These are phyloP conservation scores for Globisporangium ultimum DNA, from an alignment of 352 stramenopile genomes.

Conservation along the genomic window DNA sequence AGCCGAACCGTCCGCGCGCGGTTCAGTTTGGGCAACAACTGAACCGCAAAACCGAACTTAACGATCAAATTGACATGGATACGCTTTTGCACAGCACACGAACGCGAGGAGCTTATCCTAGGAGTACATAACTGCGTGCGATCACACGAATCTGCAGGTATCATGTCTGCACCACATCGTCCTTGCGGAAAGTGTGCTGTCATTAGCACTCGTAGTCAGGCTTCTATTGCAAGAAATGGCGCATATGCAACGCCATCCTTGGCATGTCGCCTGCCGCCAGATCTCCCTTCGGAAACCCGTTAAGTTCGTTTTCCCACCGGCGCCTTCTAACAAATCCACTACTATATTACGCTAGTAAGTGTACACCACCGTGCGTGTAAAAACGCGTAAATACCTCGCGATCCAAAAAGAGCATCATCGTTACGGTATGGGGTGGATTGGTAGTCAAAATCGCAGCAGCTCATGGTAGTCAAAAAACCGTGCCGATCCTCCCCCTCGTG, in stretches of 20 bases:
- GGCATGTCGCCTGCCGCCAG: no score
- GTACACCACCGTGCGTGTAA: neutral
- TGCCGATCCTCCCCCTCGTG: neutral
- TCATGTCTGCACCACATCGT: no score
- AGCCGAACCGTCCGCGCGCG: conserved; percentile 8
- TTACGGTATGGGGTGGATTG: neutral
- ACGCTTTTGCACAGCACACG: neutral
- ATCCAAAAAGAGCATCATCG: neutral
- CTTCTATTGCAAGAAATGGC: no score
- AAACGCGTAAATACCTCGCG: conserved; percentile 1
- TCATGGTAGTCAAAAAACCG: neutral
- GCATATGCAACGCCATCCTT: no score
- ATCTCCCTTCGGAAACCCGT: neutral
- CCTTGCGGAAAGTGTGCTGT: no score
- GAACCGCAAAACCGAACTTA: neutral
- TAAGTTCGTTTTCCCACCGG: neutral
- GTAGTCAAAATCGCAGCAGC: neutral
- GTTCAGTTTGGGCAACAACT: neutral
- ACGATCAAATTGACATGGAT: neutral
- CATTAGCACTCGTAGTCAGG: no score
- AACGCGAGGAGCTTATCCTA: no score
- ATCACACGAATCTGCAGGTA: neutral
- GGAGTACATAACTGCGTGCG: no score
- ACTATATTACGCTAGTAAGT: neutral
- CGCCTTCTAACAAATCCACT: neutral